phyloP scores from a whole-genome alignment of 768 basidiomycete genomes.

The Termitomyces bulborhizus region DNA sequence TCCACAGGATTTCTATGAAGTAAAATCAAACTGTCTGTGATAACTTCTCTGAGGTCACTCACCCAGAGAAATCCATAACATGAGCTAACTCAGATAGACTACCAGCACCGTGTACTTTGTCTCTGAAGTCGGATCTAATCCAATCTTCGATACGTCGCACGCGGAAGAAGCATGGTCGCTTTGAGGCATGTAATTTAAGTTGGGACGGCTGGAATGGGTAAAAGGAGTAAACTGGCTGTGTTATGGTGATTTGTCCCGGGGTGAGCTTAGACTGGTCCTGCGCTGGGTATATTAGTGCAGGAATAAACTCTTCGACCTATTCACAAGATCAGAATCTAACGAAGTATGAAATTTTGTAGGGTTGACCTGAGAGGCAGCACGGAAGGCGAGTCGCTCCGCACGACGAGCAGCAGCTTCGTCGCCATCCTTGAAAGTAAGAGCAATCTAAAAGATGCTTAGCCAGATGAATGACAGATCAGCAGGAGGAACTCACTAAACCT shows the following conservation, averaged over 20 bases:
- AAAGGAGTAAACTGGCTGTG: slow-evolving; percentile 45
- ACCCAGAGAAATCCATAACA: slow-evolving; percentile 23
- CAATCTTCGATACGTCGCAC: slow-evolving; percentile 59
- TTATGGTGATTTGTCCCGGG: slow-evolving; percentile 17
- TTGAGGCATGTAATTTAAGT: slow-evolving; percentile 41
- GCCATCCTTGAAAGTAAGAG: slow-evolving; percentile 41
- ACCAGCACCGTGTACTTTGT: slow-evolving; percentile 28
- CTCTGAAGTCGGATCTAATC: slow-evolving; percentile 32
- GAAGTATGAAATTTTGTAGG: too few relatives aligned
- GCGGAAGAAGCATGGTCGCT: slow-evolving; percentile 43
- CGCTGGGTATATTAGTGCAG: slow-evolving; percentile 10
- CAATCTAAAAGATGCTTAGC: slow-evolving; percentile 35
- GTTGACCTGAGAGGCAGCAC: slow-evolving; percentile 48
- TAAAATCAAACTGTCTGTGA: not conserved
- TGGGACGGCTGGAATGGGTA: slow-evolving; percentile 59
- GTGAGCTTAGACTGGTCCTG: slow-evolving; percentile 20
- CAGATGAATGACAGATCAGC: not conserved
- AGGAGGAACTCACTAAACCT: slow-evolving; percentile 33
- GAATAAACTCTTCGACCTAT: slow-evolving; percentile 9
- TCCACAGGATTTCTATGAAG: slow-evolving; percentile 3
- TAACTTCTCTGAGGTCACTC: slow-evolving; percentile 15
- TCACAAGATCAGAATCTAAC: not conserved
- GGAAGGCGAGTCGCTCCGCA: slow-evolving; percentile 49
- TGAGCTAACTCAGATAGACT: slow-evolving; percentile 31
- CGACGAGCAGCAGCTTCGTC: slow-evolving; percentile 28